Conservation (phyloP, 2,329 filamentous ascomycete species). For the Akanthomyces muscarius region DNA sequence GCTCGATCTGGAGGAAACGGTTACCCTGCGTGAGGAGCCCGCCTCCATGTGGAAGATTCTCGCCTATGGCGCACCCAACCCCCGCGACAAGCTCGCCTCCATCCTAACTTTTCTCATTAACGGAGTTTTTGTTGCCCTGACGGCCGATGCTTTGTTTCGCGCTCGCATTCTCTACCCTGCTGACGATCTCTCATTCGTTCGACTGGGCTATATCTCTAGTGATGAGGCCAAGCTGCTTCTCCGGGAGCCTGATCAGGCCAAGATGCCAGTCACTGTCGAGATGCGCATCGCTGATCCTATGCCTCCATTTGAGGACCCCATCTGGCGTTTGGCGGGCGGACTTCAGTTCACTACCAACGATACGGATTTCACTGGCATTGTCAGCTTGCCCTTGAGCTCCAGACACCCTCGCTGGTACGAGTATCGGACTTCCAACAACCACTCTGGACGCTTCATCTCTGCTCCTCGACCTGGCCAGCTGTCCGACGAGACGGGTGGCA, state of each 20-base stretch:
- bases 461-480: slow-evolving; percentile 67
- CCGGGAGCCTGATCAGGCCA: slow-evolving; percentile 71
- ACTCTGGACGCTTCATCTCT: slow-evolving; percentile 75
- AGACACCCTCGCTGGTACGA: slow-evolving; percentile 71
- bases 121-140: slow-evolving; percentile 60
- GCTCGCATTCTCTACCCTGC: slow-evolving; percentile 66
- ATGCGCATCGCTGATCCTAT: slow-evolving; percentile 53
- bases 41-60: slow-evolving; percentile 60
- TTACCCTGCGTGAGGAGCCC: slow-evolving; percentile 55
- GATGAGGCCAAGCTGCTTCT: slow-evolving; percentile 76
- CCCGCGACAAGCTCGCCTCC: slow-evolving; percentile 63
- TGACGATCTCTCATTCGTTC: slow-evolving; percentile 76
- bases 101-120: slow-evolving; percentile 70
- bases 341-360: slow-evolving; percentile 64
- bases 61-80: slow-evolving; percentile 70
- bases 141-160: slow-evolving; percentile 73
- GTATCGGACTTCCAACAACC: slow-evolving; percentile 83
- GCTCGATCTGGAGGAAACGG: slow-evolving; percentile 60
- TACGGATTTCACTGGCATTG: slow-evolving; percentile 75
- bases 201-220: slow-evolving; percentile 82
- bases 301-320: slow-evolving; percentile 49
- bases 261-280: slow-evolving; percentile 72
- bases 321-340: slow-evolving; percentile 65
- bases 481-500: slow-evolving; percentile 57
- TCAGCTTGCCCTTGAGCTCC: slow-evolving; percentile 62